These are phyloP conservation scores for Dendrobium nobile DNA, from an alignment of 106 monocot species.

Conservation along the genomic window DNA sequence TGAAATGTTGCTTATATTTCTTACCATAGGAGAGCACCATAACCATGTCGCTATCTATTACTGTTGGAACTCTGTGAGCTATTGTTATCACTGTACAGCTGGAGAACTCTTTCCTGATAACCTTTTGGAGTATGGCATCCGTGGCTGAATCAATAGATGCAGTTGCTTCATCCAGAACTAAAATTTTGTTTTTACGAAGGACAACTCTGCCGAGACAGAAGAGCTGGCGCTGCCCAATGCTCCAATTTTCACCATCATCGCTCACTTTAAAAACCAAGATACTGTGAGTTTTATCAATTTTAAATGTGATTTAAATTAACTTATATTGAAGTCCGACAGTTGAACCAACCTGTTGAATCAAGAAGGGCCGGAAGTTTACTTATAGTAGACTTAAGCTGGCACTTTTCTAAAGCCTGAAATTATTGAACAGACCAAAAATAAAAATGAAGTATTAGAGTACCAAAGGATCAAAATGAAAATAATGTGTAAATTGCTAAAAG, in stretches of 20 bases:
- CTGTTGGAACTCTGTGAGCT: conserved; percentile 71
- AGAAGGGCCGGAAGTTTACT: conserved; percentile 43
- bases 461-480: no score
- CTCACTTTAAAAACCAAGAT: conserved; percentile 25
- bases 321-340: background rate
- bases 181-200: conserved; percentile 45
- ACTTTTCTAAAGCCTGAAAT: conserved; percentile 61
- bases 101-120: conserved; percentile 52
- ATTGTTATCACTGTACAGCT: conserved; percentile 61
- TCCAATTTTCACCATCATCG: conserved; percentile 73
- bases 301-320: background rate
- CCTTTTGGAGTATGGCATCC: conserved; percentile 42
- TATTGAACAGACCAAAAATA: background rate
- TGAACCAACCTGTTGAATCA: conserved; percentile 45
- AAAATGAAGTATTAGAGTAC: background rate
- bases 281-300: background rate
- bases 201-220: conserved; percentile 63
- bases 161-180: conserved; percentile 72
- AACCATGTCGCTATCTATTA: conserved; percentile 64
- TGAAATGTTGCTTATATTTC: background rate
- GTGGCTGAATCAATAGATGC: conserved; percentile 74
- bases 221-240: conserved; percentile 61
- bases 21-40: conserved; percentile 67
- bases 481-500: background rate
- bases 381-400: conserved; percentile 53